phyloP scores from a whole-genome alignment of 140 eudicot species.

The Stevia rebaudiana region DNA sequence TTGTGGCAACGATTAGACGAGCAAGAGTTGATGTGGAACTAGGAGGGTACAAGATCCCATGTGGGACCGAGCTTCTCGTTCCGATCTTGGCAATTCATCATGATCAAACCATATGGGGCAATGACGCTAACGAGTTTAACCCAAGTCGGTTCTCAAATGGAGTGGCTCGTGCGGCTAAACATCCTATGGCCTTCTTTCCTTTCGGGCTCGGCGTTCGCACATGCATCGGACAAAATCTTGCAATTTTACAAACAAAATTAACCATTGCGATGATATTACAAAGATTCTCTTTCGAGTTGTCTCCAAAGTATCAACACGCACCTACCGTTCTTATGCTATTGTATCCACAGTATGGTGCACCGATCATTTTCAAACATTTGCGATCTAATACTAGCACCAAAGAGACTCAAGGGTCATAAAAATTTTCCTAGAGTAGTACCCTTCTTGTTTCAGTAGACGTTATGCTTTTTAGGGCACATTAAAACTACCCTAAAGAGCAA shows the following conservation, averaged over 20 bases:
- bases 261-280: slow-evolving; percentile 66
- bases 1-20: slow-evolving; percentile 76
- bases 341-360: slow-evolving; percentile 89
- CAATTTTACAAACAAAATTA: slow-evolving; percentile 70
- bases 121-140: slow-evolving; percentile 73
- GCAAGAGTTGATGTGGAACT: slow-evolving; percentile 63
- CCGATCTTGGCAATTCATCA: slow-evolving; percentile 90
- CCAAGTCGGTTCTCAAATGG: slow-evolving; percentile 71
- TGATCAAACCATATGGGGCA: slow-evolving; percentile 74
- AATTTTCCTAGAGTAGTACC: neutral
- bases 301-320: slow-evolving; percentile 78
- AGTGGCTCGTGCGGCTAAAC: slow-evolving; percentile 78
- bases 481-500: neutral
- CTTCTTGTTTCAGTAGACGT: slow-evolving; percentile 9
- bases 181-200: slow-evolving; percentile 73
- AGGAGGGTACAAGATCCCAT: slow-evolving; percentile 64
- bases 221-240: slow-evolving; percentile 87
- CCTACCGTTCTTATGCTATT: slow-evolving; percentile 78
- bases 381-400: slow-evolving; percentile 5
- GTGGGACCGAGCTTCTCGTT: slow-evolving; percentile 71
- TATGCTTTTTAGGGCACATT: neutral
- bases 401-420: slow-evolving; percentile 22
- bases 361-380: slow-evolving; percentile 52
- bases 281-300: slow-evolving; percentile 54
- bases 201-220: slow-evolving; percentile 79